Evolutionary conservation across 345 rosid genomes (phyloP).

Genomic region (Garcia nutans): DNA sequence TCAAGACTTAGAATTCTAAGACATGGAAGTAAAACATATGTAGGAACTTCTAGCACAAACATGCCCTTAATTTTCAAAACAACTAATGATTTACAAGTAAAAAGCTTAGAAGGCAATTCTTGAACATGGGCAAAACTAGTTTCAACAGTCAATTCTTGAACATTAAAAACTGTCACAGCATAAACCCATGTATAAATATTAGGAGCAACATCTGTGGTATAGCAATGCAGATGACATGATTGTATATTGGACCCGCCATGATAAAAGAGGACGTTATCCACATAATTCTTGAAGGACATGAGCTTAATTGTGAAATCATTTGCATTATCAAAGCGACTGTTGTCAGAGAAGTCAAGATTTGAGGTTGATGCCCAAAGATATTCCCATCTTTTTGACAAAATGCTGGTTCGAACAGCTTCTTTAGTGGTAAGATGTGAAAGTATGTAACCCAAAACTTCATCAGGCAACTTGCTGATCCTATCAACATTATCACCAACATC

Average conservation of each 20-base stretch:
- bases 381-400: slow-evolving; percentile 21
- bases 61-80: neutral
- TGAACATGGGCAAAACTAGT: neutral
- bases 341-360: slow-evolving; percentile 5
- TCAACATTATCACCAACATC: neutral
- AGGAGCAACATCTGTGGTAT: too few relatives aligned
- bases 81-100: neutral
- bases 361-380: slow-evolving; percentile 11
- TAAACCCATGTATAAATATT: slow-evolving; percentile 10
- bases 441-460: neutral
- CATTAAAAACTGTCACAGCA: neutral
- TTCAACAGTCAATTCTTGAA: neutral
- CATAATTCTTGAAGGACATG: neutral
- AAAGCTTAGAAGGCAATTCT: slow-evolving; percentile 1
- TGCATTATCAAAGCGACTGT: neutral
- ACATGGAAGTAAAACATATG: neutral
- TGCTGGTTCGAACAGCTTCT: slow-evolving; percentile 10
- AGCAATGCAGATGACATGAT: too few relatives aligned
- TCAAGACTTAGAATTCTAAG: neutral
- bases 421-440: slow-evolving; percentile 12
- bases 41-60: slow-evolving; percentile 7
- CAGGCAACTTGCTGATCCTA: slow-evolving; percentile 17
- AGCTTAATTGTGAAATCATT: neutral
- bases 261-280: neutral
- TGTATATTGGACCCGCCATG: too few relatives aligned